Conservation (phyloP, 768 basidiomycete species). For the Terana coerulea region DNA sequence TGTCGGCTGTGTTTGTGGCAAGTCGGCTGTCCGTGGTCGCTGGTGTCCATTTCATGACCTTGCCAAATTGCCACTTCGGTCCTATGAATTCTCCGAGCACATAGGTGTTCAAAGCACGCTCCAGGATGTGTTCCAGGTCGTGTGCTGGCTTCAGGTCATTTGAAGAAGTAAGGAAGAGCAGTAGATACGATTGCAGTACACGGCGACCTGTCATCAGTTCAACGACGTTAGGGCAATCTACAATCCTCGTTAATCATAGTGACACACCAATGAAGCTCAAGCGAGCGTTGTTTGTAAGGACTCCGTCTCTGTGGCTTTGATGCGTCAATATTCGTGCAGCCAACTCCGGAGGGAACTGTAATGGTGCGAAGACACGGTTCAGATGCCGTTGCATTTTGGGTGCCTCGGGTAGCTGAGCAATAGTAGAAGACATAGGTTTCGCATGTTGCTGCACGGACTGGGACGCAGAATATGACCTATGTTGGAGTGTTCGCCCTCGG, state of each 20-base stretch:
- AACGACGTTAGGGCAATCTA: background rate
- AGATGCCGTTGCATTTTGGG: slow-evolving; percentile 47
- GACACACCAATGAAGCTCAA: slow-evolving; percentile 68
- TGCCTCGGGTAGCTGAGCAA: slow-evolving; percentile 4
- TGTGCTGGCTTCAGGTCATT: slow-evolving; percentile 41
- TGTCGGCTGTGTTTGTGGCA: background rate
- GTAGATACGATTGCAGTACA: slow-evolving; percentile 70
- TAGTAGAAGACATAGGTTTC: background rate
- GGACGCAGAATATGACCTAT: slow-evolving; percentile 3
- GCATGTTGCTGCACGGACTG: background rate
- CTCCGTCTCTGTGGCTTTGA: slow-evolving; percentile 63
- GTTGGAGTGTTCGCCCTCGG: slow-evolving; percentile 2
- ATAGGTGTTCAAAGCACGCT: slow-evolving; percentile 63
- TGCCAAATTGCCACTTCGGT: slow-evolving; percentile 69
- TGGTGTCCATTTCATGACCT: slow-evolving; percentile 73
- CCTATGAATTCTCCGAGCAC: slow-evolving; percentile 72
- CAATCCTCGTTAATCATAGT: background rate
- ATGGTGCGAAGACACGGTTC: slow-evolving; percentile 55
- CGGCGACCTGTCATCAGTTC: slow-evolving; percentile 55
- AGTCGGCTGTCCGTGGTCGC: slow-evolving; percentile 30
- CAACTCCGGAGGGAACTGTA: slow-evolving; percentile 68
- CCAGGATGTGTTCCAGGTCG: slow-evolving; percentile 55
- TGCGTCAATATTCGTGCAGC: slow-evolving; percentile 77
- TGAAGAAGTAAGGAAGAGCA: slow-evolving; percentile 59
- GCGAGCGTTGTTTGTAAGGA: slow-evolving; percentile 67